A percentile compares a stretch with the other conserved stretches of the same genome.
Evolutionary conservation across 371 early-diverging fungal species (phyloP).

Genomic region (Lichtheimia ornata): DNA sequence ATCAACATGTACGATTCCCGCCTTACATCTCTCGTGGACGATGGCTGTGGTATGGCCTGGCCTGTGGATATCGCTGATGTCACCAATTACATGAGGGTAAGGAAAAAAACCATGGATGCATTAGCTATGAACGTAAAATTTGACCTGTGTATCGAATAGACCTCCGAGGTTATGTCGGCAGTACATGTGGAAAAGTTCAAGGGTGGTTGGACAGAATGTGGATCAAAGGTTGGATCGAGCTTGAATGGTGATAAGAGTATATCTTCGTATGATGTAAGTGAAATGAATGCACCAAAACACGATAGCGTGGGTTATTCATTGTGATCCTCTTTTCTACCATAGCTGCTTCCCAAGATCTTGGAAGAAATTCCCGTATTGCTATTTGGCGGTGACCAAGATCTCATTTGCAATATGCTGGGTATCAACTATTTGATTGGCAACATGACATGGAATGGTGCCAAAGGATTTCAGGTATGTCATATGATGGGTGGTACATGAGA

Average conservation of each 20-base stretch:
- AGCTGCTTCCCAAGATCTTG: conserved; percentile 58
- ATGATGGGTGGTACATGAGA: too few species aligned
- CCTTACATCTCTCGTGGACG: conserved; percentile 45
- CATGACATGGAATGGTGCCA: conserved; percentile 74
- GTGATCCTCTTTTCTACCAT: background rate
- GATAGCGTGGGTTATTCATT: background rate
- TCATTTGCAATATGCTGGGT: conserved; percentile 82
- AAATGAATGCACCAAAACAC: background rate
- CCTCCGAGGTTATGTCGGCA: conserved; percentile 52
- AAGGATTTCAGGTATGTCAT: conserved; percentile 63
- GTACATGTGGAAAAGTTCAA: conserved; percentile 58
- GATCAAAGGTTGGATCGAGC: conserved; percentile 39
- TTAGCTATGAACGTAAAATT: background rate
- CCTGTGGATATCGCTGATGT: conserved; percentile 69
- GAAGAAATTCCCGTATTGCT: conserved; percentile 57
- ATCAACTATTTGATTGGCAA: conserved; percentile 67
- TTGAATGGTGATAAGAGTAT: conserved; percentile 49
- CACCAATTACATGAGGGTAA: conserved; percentile 63
- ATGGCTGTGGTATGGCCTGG: conserved; percentile 74
- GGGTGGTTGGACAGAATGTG: conserved; percentile 72
- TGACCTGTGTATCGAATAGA: conserved; percentile 28
- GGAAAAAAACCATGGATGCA: background rate
- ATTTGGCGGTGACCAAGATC: conserved; percentile 77
- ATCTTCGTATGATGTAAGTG: conserved; percentile 48
- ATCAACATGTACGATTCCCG: conserved; percentile 86